A percentile compares a stretch with the other conserved stretches of the same genome.
Conservation (phyloP, 202 grass and related monocot genomes). For the Setaria italica region DNA sequence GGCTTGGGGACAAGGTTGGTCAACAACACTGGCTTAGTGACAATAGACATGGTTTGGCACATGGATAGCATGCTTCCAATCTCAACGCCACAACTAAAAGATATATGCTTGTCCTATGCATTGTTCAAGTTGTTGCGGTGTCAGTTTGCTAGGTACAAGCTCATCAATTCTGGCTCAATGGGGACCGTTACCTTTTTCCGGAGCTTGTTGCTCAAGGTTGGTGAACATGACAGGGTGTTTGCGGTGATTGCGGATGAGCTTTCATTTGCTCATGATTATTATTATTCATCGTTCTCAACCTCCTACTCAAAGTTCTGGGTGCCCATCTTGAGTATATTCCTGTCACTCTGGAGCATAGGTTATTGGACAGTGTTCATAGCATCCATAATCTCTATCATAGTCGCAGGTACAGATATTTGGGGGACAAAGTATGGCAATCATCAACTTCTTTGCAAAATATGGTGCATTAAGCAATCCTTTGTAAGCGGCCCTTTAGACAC, state of each 20-base stretch:
- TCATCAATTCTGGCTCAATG: not conserved
- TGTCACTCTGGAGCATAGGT: not conserved
- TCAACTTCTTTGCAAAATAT: not conserved
- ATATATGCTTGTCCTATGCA: conserved; percentile 6
- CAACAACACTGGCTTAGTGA: not conserved
- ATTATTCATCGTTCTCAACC: not conserved
- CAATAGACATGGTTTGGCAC: conserved; percentile 8
- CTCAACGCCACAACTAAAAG: not conserved
- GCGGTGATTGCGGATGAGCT: conserved; percentile 7
- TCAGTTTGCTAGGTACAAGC: conserved; percentile 6
- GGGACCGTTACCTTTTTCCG: not conserved
- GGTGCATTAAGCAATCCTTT: too few species aligned
- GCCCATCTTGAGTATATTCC: not conserved
- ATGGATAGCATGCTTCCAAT: not conserved
- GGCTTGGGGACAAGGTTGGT: not conserved
- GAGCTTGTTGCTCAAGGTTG: not conserved
- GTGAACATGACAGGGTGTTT: not conserved
- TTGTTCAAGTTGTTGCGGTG: conserved; percentile 25
- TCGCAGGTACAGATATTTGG: too few species aligned
- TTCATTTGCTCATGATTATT: conserved; percentile 13
- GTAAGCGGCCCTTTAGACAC: too few species aligned
- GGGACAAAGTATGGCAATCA: not conserved
- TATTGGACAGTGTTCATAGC: not conserved
- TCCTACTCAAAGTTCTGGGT: not conserved
- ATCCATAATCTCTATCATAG: too few species aligned